These are phyloP conservation scores for Aphanomyces astaci DNA, from an alignment of 352 stramenopile species.

Conservation along the genomic window DNA sequence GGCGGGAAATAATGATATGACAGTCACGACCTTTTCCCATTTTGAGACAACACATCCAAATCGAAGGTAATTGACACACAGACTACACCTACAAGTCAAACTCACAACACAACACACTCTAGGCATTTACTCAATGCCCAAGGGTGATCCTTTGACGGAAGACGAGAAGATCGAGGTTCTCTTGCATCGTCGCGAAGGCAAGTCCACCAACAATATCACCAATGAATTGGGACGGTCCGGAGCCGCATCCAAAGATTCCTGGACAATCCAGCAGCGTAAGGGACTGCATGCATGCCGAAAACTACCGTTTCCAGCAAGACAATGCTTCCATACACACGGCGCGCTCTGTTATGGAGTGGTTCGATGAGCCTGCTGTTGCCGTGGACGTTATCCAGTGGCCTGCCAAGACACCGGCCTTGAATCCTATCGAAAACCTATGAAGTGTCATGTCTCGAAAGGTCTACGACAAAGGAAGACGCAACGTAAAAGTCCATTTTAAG, in stretches of 20 bases:
- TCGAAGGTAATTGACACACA: too few relatives aligned
- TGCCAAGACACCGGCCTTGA: slow-evolving; percentile 5
- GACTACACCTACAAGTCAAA: neutral
- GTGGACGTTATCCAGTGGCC: slow-evolving; percentile 1
- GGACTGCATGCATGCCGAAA: neutral
- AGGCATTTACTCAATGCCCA: neutral
- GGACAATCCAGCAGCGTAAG: neutral
- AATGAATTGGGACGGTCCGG: neutral
- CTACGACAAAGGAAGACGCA: slow-evolving; percentile 18
- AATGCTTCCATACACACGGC: neutral
- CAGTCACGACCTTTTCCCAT: neutral
- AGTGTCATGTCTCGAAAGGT: slow-evolving; percentile 15
- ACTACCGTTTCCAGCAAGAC: slow-evolving; percentile 2
- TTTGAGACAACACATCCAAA: neutral
- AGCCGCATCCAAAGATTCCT: neutral
- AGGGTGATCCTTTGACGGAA: neutral
- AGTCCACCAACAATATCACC: neutral
- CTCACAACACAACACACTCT: neutral
- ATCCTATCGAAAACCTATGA: slow-evolving; percentile 25
- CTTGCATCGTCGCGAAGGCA: neutral
- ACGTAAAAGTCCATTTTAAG: too few relatives aligned
- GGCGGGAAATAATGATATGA: neutral
- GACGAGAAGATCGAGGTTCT: neutral
- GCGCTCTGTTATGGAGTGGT: neutral
- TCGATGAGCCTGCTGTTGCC: neutral